phyloP scores from a whole-genome alignment of 129 eudicot species.

The Pittosporum tobira region DNA sequence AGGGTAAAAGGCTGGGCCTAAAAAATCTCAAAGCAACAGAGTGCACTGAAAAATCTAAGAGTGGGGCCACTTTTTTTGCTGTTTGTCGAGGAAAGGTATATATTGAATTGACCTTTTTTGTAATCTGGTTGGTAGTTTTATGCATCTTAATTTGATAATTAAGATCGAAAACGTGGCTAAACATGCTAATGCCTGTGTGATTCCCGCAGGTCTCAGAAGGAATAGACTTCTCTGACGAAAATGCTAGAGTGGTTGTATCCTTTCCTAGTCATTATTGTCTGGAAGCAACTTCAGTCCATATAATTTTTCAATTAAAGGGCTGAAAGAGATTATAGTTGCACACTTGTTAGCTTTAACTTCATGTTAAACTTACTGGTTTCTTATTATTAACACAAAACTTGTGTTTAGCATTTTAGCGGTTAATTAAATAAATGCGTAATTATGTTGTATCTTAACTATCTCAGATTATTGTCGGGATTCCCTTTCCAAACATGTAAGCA shows the following conservation, averaged over 20 bases:
- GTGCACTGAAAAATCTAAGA: constrained; percentile 20
- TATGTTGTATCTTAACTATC: constrained; percentile 35
- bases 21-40: constrained; percentile 17
- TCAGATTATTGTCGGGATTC: constrained; percentile 91
- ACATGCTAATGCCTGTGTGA: too few species aligned
- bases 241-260: constrained; percentile 98
- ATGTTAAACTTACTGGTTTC: background rate
- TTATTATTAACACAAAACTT: background rate
- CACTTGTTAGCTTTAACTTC: background rate
- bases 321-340: background rate
- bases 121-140: background rate
- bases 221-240: constrained; percentile 91
- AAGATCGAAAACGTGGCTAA: background rate
- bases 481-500: constrained; percentile 86
- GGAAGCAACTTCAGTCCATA: constrained; percentile 4
- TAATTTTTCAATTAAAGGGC: background rate
- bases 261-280: constrained; percentile 20
- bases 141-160: background rate
- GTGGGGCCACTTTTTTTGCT: constrained; percentile 90
- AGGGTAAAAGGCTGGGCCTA: constrained; percentile 48
- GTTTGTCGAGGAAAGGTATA: constrained; percentile 99
- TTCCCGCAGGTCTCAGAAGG: constrained; percentile 88
- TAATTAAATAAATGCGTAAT: background rate
- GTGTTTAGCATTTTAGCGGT: background rate
- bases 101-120: constrained; percentile 4